Evolutionary conservation across 257 asterid species (phyloP), one percentile per base, ranked within the genome.

Genomic region (Nicotiana obtusifolia): DNA sequence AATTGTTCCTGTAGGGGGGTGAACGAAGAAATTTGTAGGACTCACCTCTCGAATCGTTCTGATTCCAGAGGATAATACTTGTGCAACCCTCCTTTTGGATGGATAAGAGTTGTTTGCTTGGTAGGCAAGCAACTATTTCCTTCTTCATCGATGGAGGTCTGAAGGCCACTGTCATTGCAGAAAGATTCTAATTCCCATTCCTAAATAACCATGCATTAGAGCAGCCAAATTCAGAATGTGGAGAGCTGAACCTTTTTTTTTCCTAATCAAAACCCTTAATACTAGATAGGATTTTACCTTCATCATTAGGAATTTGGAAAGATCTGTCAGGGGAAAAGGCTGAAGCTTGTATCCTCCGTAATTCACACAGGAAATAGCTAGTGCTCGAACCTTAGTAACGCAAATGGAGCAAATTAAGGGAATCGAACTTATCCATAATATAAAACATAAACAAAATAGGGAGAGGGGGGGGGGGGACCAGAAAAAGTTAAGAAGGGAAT

Each of bases 281-380:
- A 11, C 77, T 60, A 33, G 30, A 47, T 7, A 49, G 44, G 80
- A 59, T 79, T 78, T 41, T 83, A 93, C 99, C 95, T 89, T 85
- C 91, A 95, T 90, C 91, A 90, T 77, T 64, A 95, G 89, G 81
- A 95, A 87, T 83, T 91, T 92, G 80, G 98, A 92, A 80, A 95
- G 89, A 83, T 88, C 85, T 17, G 75, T 82, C 84, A 95, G 79
- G 31, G 99, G 95, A 88, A 87, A 89, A 33, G 98, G 96, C 84
- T 95, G 97, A 85, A 91, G 94, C 91, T 92, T 94, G 91, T 95
- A 95, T 77, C 94, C 95, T 76, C 96, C 97, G 82, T 87, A 87
- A 87, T 90, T 90, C 83, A 95, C 76, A 77, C 89, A 91, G 82
- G 90, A 89, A 82, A 95, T 80, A 68, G 97, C 99, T 73, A 90